Evolutionary conservation across 2,329 filamentous ascomycete genomes (phyloP).

Genomic region (Venturiaceae sp.): DNA sequence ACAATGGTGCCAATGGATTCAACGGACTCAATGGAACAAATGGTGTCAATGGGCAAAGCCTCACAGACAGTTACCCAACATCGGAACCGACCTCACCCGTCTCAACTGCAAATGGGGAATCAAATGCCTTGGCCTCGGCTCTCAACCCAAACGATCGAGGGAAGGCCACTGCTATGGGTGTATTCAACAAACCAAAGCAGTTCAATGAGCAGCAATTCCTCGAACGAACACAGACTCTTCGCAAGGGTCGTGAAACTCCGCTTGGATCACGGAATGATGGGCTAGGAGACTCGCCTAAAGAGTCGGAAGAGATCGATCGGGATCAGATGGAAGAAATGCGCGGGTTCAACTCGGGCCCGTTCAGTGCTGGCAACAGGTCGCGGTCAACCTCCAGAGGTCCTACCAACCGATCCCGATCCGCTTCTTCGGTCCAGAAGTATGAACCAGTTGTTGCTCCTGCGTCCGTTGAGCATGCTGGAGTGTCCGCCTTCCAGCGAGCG

Average conservation of each 20-base stretch:
- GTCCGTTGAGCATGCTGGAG: slow-evolving; percentile 18
- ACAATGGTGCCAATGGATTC: background rate
- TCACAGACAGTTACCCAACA: background rate
- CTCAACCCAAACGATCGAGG: slow-evolving; percentile 68
- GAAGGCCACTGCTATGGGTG: slow-evolving; percentile 67
- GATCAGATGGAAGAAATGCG: background rate
- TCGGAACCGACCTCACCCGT: background rate
- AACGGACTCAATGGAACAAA: background rate
- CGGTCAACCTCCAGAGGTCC: background rate
- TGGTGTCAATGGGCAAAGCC: background rate
- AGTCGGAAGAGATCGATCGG: slow-evolving; percentile 2
- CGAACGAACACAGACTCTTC: slow-evolving; percentile 71
- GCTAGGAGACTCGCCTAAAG: slow-evolving; percentile 3
- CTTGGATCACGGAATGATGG: slow-evolving; percentile 13
- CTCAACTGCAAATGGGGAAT: background rate
- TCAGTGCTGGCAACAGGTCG: background rate
- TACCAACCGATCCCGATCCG: slow-evolving; percentile 17
- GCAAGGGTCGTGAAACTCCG: slow-evolving; percentile 61
- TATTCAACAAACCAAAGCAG: slow-evolving; percentile 62
- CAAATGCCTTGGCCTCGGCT: slow-evolving; percentile 27
- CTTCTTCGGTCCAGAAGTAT: slow-evolving; percentile 14
- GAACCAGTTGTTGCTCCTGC: slow-evolving; percentile 4
- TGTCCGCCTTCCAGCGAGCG: slow-evolving; percentile 37
- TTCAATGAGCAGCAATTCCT: slow-evolving; percentile 83
- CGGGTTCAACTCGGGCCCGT: background rate